A percentile compares a stretch with the other conserved stretches of the same genome.
Evolutionary conservation across 2,329 filamentous ascomycete species (phyloP).

Genomic region (Trichoderma breve): DNA sequence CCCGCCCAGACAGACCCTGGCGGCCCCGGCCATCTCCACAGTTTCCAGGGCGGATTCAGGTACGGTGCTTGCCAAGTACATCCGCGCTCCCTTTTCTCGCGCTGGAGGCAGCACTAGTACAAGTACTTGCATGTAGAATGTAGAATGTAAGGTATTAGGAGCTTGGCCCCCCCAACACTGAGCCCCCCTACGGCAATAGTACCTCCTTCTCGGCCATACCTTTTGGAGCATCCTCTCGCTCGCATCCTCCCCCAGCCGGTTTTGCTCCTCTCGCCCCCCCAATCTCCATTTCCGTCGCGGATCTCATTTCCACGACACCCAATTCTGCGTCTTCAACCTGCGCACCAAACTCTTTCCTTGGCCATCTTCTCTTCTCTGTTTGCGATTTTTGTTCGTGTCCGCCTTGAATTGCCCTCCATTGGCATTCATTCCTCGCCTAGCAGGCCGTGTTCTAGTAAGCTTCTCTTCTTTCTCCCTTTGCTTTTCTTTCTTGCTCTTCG

Average conservation of each 20-base stretch:
- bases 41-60: slow-evolving; percentile 14
- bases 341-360: slow-evolving; percentile 21
- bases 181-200: slow-evolving; percentile 11
- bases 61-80: slow-evolving; percentile 16
- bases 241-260: slow-evolving; percentile 19
- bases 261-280: slow-evolving; percentile 17
- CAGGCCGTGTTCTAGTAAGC: slow-evolving; percentile 19
- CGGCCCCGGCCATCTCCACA: slow-evolving; percentile 8
- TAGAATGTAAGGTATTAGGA: not conserved
- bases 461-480: not conserved
- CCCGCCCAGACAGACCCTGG: slow-evolving; percentile 4
- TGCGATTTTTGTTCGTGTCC: slow-evolving; percentile 23
- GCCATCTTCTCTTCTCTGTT: slow-evolving; percentile 22
- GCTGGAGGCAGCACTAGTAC: not conserved
- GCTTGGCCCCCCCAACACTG: not conserved
- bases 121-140: slow-evolving; percentile 11
- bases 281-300: slow-evolving; percentile 22
- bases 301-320: slow-evolving; percentile 22
- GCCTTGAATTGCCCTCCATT: slow-evolving; percentile 22
- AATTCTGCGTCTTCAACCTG: slow-evolving; percentile 17
- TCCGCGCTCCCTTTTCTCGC: slow-evolving; percentile 15
- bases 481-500: not conserved
- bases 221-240: slow-evolving; percentile 5
- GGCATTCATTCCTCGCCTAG: slow-evolving; percentile 22
- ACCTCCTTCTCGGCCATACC: slow-evolving; percentile 19